Evolutionary conservation across 73 alveolate genomes (phyloP).

Genomic region (Uronychia setigera): DNA sequence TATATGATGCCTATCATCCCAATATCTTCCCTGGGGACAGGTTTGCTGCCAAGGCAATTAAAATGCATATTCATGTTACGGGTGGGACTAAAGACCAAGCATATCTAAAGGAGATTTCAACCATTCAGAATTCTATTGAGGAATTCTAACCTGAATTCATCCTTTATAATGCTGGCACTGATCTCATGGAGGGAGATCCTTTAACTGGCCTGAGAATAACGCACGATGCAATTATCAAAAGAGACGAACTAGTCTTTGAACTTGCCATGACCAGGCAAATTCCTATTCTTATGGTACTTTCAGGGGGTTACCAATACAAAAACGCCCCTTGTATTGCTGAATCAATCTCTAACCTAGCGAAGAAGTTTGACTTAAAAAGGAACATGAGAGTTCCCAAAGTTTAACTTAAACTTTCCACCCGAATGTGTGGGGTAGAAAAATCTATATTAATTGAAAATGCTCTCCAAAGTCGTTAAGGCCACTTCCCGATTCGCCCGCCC

Average conservation of each 20-base stretch:
- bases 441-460: not conserved
- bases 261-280: constrained; percentile 29
- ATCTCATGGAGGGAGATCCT: constrained; percentile 84
- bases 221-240: constrained; percentile 59
- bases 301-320: constrained; percentile 86
- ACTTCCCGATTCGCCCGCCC: not conserved
- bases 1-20: constrained; percentile 79
- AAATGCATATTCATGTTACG: constrained; percentile 32
- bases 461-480: not conserved
- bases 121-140: constrained; percentile 34
- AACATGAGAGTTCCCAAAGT: not conserved
- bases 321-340: constrained; percentile 81
- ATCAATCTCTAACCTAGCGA: constrained; percentile 47
- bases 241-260: constrained; percentile 78
- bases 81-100: constrained; percentile 49
- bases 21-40: constrained; percentile 83
- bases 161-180: constrained; percentile 93
- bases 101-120: constrained; percentile 41
- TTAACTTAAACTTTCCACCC: not conserved
- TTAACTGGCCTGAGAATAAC: constrained; percentile 65
- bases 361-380: constrained; percentile 19
- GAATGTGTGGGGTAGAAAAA: not conserved
- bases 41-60: constrained; percentile 74
- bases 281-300: constrained; percentile 83
- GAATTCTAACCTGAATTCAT: constrained; percentile 73